These are phyloP conservation scores for Leishmania martiniquensis DNA, from an alignment of 208 protist species.

Conservation along the genomic window DNA sequence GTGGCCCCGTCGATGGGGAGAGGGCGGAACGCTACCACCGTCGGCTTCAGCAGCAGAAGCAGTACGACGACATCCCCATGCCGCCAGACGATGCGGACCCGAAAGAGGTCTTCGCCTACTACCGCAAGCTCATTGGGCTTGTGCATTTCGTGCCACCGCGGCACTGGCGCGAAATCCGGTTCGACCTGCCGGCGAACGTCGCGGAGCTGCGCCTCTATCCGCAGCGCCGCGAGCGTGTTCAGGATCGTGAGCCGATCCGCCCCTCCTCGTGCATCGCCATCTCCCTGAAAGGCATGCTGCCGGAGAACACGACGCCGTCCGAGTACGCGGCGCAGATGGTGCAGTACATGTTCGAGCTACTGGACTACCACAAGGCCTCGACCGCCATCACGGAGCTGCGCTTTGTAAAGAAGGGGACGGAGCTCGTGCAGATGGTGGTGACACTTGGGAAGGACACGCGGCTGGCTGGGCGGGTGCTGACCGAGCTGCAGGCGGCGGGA, in stretches of 20 bases:
- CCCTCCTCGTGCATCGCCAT: conserved; percentile 71
- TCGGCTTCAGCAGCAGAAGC: conserved; percentile 24
- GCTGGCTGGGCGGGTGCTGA: conserved; percentile 59
- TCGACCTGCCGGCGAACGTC: conserved; percentile 72
- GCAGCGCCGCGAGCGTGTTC: conserved; percentile 50
- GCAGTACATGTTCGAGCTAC: conserved; percentile 78
- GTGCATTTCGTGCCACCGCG: conserved; percentile 61
- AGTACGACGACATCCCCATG: conserved; percentile 25
- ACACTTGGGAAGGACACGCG: conserved; percentile 65
- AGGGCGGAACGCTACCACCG: conserved; percentile 19
- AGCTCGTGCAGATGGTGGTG: conserved; percentile 76
- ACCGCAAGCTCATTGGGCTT: conserved; percentile 47
- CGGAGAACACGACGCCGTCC: conserved; percentile 58
- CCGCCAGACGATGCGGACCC: conserved; percentile 25
- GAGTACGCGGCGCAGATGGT: conserved; percentile 81
- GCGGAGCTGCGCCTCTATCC: conserved; percentile 77
- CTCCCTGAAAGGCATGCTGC: conserved; percentile 56
- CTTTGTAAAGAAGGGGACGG: conserved; percentile 76
- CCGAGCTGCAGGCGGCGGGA: conserved; percentile 53
- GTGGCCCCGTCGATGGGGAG: conserved; percentile 24
- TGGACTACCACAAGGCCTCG: conserved; percentile 63
- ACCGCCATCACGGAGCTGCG: conserved; percentile 81
- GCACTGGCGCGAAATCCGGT: conserved; percentile 75
- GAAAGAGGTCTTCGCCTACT: conserved; percentile 52
- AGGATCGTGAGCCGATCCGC: conserved; percentile 39